Percentiles rank a stretch among this genome's conserved stretches.
phyloP scores from a whole-genome alignment of 768 basidiomycete species.

The Daedalea quercina region DNA sequence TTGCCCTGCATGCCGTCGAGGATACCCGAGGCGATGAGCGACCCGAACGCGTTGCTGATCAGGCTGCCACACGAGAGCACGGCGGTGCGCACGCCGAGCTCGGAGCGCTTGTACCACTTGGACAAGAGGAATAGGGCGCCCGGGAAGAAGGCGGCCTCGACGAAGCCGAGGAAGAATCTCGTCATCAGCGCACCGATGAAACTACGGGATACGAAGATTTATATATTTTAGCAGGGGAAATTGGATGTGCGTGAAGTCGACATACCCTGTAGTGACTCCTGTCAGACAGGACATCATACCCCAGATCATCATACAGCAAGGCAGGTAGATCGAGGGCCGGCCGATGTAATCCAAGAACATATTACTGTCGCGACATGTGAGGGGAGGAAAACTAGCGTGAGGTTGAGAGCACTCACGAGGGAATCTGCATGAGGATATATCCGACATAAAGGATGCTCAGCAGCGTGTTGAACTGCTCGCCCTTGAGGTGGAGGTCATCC shows the following conservation, averaged over 20 bases:
- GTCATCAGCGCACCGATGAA: constrained; percentile 61
- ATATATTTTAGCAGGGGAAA: too few species aligned
- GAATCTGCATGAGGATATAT: constrained; percentile 76
- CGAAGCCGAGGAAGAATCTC: constrained; percentile 67
- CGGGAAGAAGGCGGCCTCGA: constrained; percentile 60
- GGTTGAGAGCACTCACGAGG: constrained; percentile 41
- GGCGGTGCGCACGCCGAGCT: constrained; percentile 65
- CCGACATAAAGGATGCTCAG: constrained; percentile 65
- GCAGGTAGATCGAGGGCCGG: constrained; percentile 62
- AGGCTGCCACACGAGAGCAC: constrained; percentile 66
- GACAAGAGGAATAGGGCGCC: constrained; percentile 59
- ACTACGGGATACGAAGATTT: constrained; percentile 2
- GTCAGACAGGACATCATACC: constrained; percentile 45
- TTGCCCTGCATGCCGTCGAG: constrained; percentile 65
- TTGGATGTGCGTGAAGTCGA: too few species aligned
- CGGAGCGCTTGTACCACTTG: constrained; percentile 68
- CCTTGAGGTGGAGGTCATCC: constrained; percentile 54
- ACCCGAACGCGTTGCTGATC: constrained; percentile 78
- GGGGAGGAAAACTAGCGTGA: not conserved
- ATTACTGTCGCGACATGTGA: too few species aligned
- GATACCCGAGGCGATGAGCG: constrained; percentile 72
- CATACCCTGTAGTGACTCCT: not conserved
- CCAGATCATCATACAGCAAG: constrained; percentile 65
- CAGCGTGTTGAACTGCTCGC: constrained; percentile 58
- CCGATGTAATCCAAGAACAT: constrained; percentile 65